Conservation (phyloP, 2,329 filamentous ascomycete genomes). For the Diaporthe eres region DNA sequence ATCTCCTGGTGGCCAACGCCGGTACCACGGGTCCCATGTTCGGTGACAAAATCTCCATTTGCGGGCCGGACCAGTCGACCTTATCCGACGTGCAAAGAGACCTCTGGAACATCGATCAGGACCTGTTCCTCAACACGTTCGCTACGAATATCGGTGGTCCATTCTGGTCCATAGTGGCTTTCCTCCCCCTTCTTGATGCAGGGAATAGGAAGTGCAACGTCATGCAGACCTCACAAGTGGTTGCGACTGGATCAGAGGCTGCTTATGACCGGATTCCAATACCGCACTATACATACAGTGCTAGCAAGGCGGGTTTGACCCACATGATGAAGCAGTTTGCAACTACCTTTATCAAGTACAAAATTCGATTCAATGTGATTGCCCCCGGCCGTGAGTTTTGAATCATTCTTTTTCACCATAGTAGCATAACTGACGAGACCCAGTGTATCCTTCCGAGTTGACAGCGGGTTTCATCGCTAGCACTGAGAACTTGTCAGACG, state of each 20-base stretch:
- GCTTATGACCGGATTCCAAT: constrained; percentile 73
- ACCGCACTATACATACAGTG: constrained; percentile 76
- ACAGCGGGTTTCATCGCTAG: neutral
- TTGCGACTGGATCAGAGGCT: constrained; percentile 76
- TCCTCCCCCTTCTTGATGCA: constrained; percentile 75
- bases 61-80: constrained; percentile 15
- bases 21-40: constrained; percentile 57
- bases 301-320: constrained; percentile 76
- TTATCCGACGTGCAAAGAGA: constrained; percentile 48
- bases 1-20: constrained; percentile 68
- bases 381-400: constrained; percentile 56
- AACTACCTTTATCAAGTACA: constrained; percentile 70
- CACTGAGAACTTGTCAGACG: neutral
- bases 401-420: too few species aligned
- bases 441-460: constrained; percentile 11
- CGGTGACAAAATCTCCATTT: neutral
- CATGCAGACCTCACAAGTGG: constrained; percentile 52
- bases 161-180: constrained; percentile 77
- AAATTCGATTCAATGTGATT: constrained; percentile 67
- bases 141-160: constrained; percentile 75
- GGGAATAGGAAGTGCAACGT: constrained; percentile 62
- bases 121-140: constrained; percentile 68
- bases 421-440: neutral
- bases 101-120: constrained; percentile 59
- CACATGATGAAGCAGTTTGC: constrained; percentile 78